Evolutionary conservation across 805 yeast genomes (phyloP), one percentile per base, ranked within the genome.

Genomic region (Komagataella ulmi): DNA sequence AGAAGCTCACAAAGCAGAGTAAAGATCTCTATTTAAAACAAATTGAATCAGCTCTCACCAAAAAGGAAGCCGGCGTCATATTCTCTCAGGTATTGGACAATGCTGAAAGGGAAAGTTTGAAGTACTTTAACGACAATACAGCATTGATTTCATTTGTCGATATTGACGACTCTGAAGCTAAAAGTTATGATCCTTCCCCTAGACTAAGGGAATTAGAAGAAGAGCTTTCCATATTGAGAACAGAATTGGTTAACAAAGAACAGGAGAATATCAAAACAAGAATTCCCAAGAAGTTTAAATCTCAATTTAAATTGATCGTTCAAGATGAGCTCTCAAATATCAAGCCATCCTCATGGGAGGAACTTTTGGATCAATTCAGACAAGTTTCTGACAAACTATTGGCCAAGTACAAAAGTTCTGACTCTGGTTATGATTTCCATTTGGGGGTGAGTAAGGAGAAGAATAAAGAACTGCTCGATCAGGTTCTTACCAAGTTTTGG

Each of bases 401-500:
- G 48, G 44, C 56, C 10, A 70, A 63, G 48, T 73, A 61, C 53
- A 54, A 46, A 44, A 30, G 3, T 0, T 61, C 52, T 0, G 70
- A 61, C 2, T 52, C 40, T 0, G 52, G 49, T 3, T 74, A 67
- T 56, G 89, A 88, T 59, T 86, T 88, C 57, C 78, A 77, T 23
- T 65, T 89, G 6, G 96, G 93, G 0, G 71, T 81, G 2, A 49
- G 69, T 2, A 62, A 57, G 0, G 73, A 65, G 3, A 70, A 69
- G 23, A 81, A 80, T 57, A 54, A 54, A 2, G 58, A 60, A 2
- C 72, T 79, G 1, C 63, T 67, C 7, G 58, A 60, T n/a, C 69
- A 68, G 44, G 68, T 88, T 44, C 69, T 74, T 47, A 71, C 69
- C 56, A 65, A 69, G 40, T 76, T 87, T 2, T 91, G 98, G 97